Evolutionary conservation across 2,329 filamentous ascomycete species (phyloP), one percentile per base, ranked within the genome.

Genomic region (Sporothrix phasma): DNA sequence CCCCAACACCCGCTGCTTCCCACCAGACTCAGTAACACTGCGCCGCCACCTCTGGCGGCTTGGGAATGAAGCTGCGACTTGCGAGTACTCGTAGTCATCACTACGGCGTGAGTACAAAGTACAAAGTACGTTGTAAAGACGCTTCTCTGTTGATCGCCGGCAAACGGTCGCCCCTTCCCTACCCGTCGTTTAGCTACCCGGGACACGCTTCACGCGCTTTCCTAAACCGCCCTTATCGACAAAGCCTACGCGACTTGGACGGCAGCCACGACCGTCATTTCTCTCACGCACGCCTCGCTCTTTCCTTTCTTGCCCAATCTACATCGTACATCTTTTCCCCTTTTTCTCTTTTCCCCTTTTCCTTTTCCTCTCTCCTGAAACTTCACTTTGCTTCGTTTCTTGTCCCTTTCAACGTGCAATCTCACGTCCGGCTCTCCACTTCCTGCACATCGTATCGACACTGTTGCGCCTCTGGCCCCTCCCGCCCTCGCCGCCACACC

Each of bases 21-120:
- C 47, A 54, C 47, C 43, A 62, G 61, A 54, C 46, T 54, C 47
- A 61, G 63, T 64, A 64, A 64, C 62, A 59, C 63, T 64, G 63
- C 8, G 34, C 34, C 34, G 34, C 34, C 34, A 13, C 34, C 34
- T 46, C 62, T 53, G n/a, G n/a, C 49, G 3, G 46, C 31, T 39
- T 39, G 37, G 60, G 47, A 63, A 63, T 37, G 39, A 62, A 63
- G 60, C 60, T 62, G 43, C 45, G 45, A 22, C 31, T n/a, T 41
- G 34, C 8, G 45, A 7, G 41, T n/a, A n/a, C n/a, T n/a, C n/a
- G n/a, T n/a, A n/a, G n/a, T n/a, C n/a, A n/a, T n/a, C n/a, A n/a
- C n/a, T 43, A 43, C n/a, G 41, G n/a, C 41, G 34, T 37, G 41
- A 7, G 41, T n/a, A n/a, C n/a, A n/a, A n/a, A n/a, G n/a, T n/a